A percentile compares a stretch with the other conserved stretches of the same genome.
These are phyloP conservation scores for Teratosphaeria gauchensis DNA, from an alignment of 2,329 filamentous ascomycete species.

Conservation along the genomic window DNA sequence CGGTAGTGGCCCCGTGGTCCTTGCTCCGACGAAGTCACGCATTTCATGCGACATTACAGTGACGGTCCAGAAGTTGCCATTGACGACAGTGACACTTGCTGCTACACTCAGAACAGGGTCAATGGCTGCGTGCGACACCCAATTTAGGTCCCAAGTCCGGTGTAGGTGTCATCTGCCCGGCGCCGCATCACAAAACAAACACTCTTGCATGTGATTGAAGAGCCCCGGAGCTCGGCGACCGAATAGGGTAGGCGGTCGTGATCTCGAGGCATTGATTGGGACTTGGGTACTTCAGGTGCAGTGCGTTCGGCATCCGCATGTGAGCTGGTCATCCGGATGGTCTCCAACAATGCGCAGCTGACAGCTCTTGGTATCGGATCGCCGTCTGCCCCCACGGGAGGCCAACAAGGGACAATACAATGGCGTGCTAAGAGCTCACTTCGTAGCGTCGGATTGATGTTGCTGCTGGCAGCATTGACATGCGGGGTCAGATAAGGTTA, in stretches of 20 bases:
- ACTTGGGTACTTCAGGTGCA: neutral
- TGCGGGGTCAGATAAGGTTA: slow-evolving; percentile 4
- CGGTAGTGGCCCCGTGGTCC: neutral
- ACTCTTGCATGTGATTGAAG: neutral
- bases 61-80: neutral
- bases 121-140: neutral
- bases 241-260: neutral
- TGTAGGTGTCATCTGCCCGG: neutral
- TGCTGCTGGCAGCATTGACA: neutral
- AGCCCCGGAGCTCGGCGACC: neutral
- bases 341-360: neutral
- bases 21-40: neutral
- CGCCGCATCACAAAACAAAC: neutral
- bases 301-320: neutral
- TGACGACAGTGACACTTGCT: neutral
- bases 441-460: neutral
- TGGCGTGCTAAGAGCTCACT: neutral
- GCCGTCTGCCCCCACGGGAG: neutral
- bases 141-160: neutral
- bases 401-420: neutral
- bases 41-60: neutral
- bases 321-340: neutral
- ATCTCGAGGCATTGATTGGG: neutral
- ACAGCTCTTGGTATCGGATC: neutral
- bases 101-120: neutral